Evolutionary conservation across 345 rosid genomes (phyloP).

Genomic region (Lumnitzera racemosa): DNA sequence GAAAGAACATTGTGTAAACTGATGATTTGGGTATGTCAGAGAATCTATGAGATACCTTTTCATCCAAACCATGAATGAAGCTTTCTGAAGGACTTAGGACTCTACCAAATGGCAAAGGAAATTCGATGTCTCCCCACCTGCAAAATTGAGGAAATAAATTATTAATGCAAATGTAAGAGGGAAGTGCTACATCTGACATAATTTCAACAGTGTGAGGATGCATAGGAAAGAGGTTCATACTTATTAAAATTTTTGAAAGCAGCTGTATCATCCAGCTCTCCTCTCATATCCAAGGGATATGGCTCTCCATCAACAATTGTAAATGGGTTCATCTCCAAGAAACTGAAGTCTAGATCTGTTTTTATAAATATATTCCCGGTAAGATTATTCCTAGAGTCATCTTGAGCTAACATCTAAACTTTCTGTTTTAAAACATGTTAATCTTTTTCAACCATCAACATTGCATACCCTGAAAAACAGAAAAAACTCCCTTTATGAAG

Average conservation of each 20-base stretch:
- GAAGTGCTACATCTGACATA: too few relatives aligned
- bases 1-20: too few relatives aligned
- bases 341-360: slow-evolving; percentile 86
- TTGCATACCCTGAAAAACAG: slow-evolving; percentile 76
- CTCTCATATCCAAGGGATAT: slow-evolving; percentile 96
- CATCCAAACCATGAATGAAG: slow-evolving; percentile 84
- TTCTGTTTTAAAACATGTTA: not conserved
- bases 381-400: too few relatives aligned
- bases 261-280: slow-evolving; percentile 94
- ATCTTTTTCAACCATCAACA: not conserved
- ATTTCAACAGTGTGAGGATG: not conserved
- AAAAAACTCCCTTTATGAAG: slow-evolving; percentile 68
- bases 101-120: slow-evolving; percentile 94
- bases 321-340: slow-evolving; percentile 94
- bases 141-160: not conserved
- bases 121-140: slow-evolving; percentile 89
- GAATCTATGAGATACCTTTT: slow-evolving; percentile 44
- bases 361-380: not conserved
- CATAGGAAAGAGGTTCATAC: slow-evolving; percentile 22
- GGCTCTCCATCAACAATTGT: slow-evolving; percentile 82
- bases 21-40: too few relatives aligned
- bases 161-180: too few relatives aligned
- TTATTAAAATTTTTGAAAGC: slow-evolving; percentile 92
- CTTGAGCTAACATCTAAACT: not conserved
- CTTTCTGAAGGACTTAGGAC: slow-evolving; percentile 74